These are phyloP conservation scores for Kwoniella sp. DNA, from an alignment of 768 basidiomycete genomes.

Conservation along the genomic window DNA sequence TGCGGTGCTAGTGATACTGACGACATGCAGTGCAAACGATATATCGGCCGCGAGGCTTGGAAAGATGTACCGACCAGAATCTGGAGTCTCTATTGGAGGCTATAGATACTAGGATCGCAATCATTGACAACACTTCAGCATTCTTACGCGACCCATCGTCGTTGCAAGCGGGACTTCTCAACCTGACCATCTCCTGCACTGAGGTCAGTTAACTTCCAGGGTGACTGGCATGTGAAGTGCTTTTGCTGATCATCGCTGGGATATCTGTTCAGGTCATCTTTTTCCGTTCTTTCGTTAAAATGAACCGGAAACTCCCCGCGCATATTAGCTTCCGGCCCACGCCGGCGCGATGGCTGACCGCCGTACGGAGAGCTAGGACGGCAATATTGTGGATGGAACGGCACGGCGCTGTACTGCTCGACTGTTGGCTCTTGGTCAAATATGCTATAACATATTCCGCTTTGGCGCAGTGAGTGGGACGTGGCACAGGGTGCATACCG, in stretches of 20 bases:
- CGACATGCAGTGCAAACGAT: conserved; percentile 15
- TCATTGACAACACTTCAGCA: conserved; percentile 7
- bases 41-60: conserved; percentile 13
- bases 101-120: conserved; percentile 2
- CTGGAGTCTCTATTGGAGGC: conserved; percentile 1
- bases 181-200: conserved; percentile 8
- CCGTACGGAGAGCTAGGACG: conserved; percentile 11
- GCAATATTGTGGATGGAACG: conserved; percentile 17
- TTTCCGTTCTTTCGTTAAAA: conserved; percentile 22
- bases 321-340: conserved; percentile 20
- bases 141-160: conserved; percentile 12
- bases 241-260: not conserved
- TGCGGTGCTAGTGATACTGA: not conserved
- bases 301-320: conserved; percentile 17
- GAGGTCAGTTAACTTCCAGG: conserved; percentile 20
- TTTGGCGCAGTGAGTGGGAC: conserved; percentile 14
- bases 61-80: conserved; percentile 13
- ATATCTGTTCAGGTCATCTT: conserved; percentile 18
- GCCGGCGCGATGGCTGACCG: conserved; percentile 6
- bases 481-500: no score
- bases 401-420: conserved; percentile 13
- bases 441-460: conserved; percentile 22
- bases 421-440: conserved; percentile 23
- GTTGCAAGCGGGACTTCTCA: conserved; percentile 10
- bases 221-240: no score